Base-by-base conservation (phyloP, 2,329 filamentous ascomycete species). In the Zarea fungicola region DNA sequence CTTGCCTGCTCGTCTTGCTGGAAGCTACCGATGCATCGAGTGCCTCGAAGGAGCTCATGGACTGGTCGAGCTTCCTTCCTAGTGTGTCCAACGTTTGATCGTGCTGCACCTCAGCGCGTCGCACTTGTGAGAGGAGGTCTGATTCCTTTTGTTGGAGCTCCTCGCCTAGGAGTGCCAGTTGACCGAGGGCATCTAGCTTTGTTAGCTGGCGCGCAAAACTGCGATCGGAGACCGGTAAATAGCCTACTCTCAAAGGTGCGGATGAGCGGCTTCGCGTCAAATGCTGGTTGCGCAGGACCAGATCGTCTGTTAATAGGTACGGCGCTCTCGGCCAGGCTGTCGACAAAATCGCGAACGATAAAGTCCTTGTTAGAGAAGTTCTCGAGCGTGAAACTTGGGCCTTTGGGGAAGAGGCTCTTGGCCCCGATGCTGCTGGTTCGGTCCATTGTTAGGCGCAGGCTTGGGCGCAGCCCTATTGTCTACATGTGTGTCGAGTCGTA, bases 341-440 rank as follows among this genome's bases (percentile, higher is more conserved):
- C 95, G 59, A 99, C 85, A 65, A 99, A 99, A 71, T 99, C 93
- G 62, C 95, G 90, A 56, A 97, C 92, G 55, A 97, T 96, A 63
- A 97, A 99, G 70, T 97, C 93, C 60, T 87, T 87, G 65, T 77
- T 87, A 50, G 88, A 88, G 68, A 91, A 89, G 70, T 91, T 90
- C 37, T 96, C 89, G 53, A 97, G 77, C 9, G 83, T 89, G 72
- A 96, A 96, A 65, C 78, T 85, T 52, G 89, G 88, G 32, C 85
- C 87, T 66, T 82, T 83, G 50, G 86, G 85, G 64, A 88, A 92
- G 62, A 91, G 77, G 56, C 83, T 76, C 69, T 83, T 78, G 58
- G 80, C 76, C 52, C 74, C 75, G 53, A 65, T 66, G 59, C 63
- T 66, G 59, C 63, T 66, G 55, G 70, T 63, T 57, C 70, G 66